Evolutionary conservation across 768 basidiomycete genomes (phyloP).

Genomic region (Boletus subcaerulescens): DNA sequence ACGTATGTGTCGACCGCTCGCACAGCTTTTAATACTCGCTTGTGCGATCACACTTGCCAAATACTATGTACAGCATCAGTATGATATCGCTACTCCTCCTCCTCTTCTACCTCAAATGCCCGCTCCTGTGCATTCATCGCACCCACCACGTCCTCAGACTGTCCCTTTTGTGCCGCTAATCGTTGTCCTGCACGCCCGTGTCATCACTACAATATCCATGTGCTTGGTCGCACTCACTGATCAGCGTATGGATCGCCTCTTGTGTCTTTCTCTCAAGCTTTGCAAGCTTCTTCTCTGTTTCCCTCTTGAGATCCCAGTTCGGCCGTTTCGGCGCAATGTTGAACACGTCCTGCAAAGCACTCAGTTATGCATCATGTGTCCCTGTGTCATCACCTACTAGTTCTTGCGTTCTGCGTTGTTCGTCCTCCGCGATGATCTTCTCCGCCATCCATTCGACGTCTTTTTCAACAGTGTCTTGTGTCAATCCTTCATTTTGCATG

Average conservation of each 20-base stretch:
- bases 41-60: slow-evolving; percentile 14
- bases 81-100: slow-evolving; percentile 5
- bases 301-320: slow-evolving; percentile 95
- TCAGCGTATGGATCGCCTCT: slow-evolving; percentile 88
- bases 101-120: slow-evolving; percentile 49
- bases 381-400: slow-evolving; percentile 53
- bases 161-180: slow-evolving; percentile 74
- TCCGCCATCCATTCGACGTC: slow-evolving; percentile 82
- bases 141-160: slow-evolving; percentile 75
- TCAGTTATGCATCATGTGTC: slow-evolving; percentile 14
- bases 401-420: slow-evolving; percentile 80
- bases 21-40: slow-evolving; percentile 15
- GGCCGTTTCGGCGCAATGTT: slow-evolving; percentile 97
- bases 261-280: slow-evolving; percentile 91
- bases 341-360: slow-evolving; percentile 69
- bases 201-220: slow-evolving; percentile 6
- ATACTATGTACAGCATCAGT: slow-evolving; percentile 1
- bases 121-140: slow-evolving; percentile 79
- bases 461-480: slow-evolving; percentile 86
- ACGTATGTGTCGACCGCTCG: background rate
- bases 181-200: slow-evolving; percentile 58
- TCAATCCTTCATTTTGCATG: slow-evolving; percentile 50
- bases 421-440: slow-evolving; percentile 82
- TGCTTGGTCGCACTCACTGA: slow-evolving; percentile 57
- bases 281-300: slow-evolving; percentile 85